Conservation (phyloP, 2,329 filamentous ascomycete species). For the Knufia petricola region DNA sequence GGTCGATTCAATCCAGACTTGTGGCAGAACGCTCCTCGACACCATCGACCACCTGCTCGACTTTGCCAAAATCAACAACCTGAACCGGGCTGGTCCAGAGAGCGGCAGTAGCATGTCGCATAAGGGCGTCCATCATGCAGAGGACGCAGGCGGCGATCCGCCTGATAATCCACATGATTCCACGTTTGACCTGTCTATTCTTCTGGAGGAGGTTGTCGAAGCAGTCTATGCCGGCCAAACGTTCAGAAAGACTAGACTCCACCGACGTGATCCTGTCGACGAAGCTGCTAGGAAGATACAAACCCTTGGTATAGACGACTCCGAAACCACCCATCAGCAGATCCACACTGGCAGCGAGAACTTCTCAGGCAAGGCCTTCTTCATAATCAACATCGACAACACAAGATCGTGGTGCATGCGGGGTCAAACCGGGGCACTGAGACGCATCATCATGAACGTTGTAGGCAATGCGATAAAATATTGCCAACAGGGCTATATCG, state of each 20-base stretch:
- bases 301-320: not conserved
- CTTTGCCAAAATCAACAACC: slow-evolving; percentile 38
- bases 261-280: not conserved
- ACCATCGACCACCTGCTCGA: slow-evolving; percentile 33
- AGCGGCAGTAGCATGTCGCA: not conserved
- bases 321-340: slow-evolving; percentile 7
- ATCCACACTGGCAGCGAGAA: slow-evolving; percentile 4
- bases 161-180: not conserved
- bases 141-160: not conserved
- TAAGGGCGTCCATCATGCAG: not conserved
- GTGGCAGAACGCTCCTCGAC: slow-evolving; percentile 34
- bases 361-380: slow-evolving; percentile 23
- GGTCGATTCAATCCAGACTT: slow-evolving; percentile 31
- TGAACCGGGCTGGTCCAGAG: slow-evolving; percentile 15
- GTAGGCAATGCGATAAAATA: slow-evolving; percentile 43
- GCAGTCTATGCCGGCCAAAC: slow-evolving; percentile 42
- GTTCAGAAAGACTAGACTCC: slow-evolving; percentile 9
- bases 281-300: not conserved
- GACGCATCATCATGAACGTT: slow-evolving; percentile 40
- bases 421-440: slow-evolving; percentile 39
- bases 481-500: slow-evolving; percentile 34
- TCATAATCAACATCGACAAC: slow-evolving; percentile 37
- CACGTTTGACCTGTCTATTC: slow-evolving; percentile 33
- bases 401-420: slow-evolving; percentile 34
- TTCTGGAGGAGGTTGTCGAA: slow-evolving; percentile 47